These are phyloP conservation scores for Candida broadrunensis DNA, from an alignment of 805 yeast genomes.

Conservation along the genomic window DNA sequence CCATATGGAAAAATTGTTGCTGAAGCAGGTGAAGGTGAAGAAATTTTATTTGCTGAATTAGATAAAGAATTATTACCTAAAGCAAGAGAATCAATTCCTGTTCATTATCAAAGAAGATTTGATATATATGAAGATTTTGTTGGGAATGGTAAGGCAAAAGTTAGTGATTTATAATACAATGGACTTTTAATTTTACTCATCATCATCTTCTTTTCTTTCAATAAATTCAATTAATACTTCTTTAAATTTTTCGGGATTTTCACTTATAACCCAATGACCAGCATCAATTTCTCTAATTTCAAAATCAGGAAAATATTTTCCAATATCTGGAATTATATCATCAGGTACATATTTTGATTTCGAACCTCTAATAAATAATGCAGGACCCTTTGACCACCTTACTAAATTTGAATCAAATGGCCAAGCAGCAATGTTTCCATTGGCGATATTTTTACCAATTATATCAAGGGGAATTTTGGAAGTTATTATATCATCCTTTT, in stretches of 20 bases:
- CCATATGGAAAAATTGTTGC: constrained; percentile 41
- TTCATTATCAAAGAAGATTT: constrained; percentile 41
- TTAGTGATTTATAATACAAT: constrained; percentile 19
- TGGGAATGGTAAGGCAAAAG: constrained; percentile 24
- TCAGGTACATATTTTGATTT: constrained; percentile 78
- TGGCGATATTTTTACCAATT: constrained; percentile 62
- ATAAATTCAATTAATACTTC: constrained; percentile 61
- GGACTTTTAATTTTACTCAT: neutral
- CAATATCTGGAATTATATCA: constrained; percentile 71
- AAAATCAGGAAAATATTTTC: constrained; percentile 74
- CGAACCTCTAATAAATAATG: constrained; percentile 77
- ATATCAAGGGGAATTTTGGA: constrained; percentile 70
- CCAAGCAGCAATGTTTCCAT: constrained; percentile 71
- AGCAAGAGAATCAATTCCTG: constrained; percentile 40
- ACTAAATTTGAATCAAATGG: constrained; percentile 57
- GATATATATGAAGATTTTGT: constrained; percentile 40
- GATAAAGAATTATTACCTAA: constrained; percentile 38
- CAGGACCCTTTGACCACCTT: constrained; percentile 62
- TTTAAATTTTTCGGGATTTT: constrained; percentile 76
- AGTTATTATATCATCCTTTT: constrained; percentile 35
- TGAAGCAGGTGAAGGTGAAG: constrained; percentile 47
- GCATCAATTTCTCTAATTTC: constrained; percentile 71
- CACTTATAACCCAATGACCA: constrained; percentile 93
- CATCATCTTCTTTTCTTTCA: constrained; percentile 40
- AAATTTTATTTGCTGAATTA: constrained; percentile 39